Evolutionary conservation across 148 eudicot species (phyloP).

Genomic region (Drosera capensis): DNA sequence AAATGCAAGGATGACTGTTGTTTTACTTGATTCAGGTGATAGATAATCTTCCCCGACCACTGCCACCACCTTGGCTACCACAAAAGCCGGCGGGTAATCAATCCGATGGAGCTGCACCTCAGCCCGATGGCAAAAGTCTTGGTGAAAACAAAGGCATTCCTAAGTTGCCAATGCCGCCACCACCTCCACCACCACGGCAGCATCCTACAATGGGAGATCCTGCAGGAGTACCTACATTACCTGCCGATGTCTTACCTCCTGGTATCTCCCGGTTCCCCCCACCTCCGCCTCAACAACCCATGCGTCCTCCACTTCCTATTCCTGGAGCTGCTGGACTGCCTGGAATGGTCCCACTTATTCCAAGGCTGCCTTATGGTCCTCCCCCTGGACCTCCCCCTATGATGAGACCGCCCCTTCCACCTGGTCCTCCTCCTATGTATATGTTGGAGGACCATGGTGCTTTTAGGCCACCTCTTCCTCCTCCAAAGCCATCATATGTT

Average conservation of each 20-base stretch:
- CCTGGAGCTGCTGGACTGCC: conserved; percentile 57
- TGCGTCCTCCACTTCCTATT: conserved; percentile 39
- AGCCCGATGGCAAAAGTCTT: conserved; percentile 33
- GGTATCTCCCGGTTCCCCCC: conserved; percentile 68
- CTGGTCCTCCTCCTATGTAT: conserved; percentile 79
- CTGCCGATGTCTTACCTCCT: conserved; percentile 68
- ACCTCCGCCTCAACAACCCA: conserved; percentile 65
- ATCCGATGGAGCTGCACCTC: conserved; percentile 28
- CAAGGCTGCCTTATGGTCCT: conserved; percentile 78
- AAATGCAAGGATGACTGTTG: too few relatives aligned
- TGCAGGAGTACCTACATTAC: conserved; percentile 31
- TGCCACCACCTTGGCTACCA: conserved; percentile 67
- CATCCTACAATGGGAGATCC: conserved; percentile 39
- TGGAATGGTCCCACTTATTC: conserved; percentile 61
- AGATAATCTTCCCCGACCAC: conserved; percentile 54
- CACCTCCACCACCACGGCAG: conserved; percentile 69
- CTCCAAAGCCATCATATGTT: conserved; percentile 82
- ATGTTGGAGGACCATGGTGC: conserved; percentile 19
- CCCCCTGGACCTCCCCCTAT: conserved; percentile 71
- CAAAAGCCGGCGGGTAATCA: conserved; percentile 22
- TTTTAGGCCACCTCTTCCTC: conserved; percentile 34
- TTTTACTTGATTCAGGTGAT: too few relatives aligned
- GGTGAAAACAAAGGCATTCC: conserved; percentile 35
- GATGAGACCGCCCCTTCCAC: conserved; percentile 98
- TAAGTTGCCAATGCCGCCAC: conserved; percentile 50